Percentiles rank a stretch among this genome's conserved stretches.
Evolutionary conservation across 148 eudicot species (phyloP).

Genomic region (Chenopodium berlandieri): DNA sequence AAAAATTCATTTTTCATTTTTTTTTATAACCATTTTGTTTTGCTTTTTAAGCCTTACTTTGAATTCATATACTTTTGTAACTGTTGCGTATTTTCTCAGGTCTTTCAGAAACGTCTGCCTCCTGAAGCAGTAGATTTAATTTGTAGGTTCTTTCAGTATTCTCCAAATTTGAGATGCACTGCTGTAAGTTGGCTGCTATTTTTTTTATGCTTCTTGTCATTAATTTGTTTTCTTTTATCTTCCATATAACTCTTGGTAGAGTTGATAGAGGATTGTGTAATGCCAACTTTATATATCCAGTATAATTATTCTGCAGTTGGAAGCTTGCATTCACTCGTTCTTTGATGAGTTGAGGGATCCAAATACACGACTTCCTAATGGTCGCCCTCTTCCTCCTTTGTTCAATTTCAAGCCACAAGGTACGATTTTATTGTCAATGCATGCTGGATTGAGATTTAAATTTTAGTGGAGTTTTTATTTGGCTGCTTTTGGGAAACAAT

Average conservation of each 20-base stretch:
- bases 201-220: neutral
- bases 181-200: constrained; percentile 63
- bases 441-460: neutral
- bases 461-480: neutral
- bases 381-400: constrained; percentile 98
- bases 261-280: neutral
- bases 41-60: neutral
- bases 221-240: constrained; percentile 1
- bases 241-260: neutral
- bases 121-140: constrained; percentile 98
- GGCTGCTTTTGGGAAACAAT: neutral
- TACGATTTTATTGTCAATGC: constrained; percentile 26
- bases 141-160: constrained; percentile 96
- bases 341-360: constrained; percentile 97
- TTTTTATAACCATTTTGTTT: no score
- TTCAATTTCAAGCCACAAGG: constrained; percentile 90
- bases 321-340: constrained; percentile 98
- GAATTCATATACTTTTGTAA: neutral
- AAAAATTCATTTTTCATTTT: no score
- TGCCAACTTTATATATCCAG: neutral
- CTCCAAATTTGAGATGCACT: constrained; percentile 96
- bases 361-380: constrained; percentile 89
- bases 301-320: constrained; percentile 55
- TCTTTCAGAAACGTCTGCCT: constrained; percentile 91
- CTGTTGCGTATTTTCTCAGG: constrained; percentile 38